These are phyloP conservation scores for Euphrasia confusa DNA, from an alignment of 257 asterid species.

Conservation along the genomic window DNA sequence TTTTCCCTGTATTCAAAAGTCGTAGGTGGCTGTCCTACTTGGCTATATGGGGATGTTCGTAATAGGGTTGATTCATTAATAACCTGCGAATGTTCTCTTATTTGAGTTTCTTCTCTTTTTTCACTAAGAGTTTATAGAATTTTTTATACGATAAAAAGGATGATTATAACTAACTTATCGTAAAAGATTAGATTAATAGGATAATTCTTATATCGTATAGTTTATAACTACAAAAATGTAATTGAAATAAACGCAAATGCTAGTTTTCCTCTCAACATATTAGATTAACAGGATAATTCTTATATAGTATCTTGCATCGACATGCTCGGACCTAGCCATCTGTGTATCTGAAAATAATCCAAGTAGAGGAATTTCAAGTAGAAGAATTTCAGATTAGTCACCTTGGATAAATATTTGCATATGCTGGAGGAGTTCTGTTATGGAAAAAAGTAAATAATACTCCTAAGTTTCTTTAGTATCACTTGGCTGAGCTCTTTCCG, in stretches of 20 bases:
- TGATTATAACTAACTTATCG: constrained; percentile 3
- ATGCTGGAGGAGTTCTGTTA: not conserved
- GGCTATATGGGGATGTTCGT: constrained; percentile 8
- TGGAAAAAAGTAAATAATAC: no score
- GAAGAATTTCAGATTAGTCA: not conserved
- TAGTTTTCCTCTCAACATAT: not conserved
- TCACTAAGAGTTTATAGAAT: not conserved
- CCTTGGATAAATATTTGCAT: not conserved
- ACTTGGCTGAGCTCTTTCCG: no score
- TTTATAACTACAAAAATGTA: not conserved
- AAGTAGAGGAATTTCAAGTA: not conserved
- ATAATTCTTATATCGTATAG: not conserved
- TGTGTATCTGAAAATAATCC: not conserved
- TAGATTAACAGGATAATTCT: not conserved
- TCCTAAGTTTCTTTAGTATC: no score
- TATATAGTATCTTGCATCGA: not conserved
- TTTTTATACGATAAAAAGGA: not conserved
- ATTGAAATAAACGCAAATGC: constrained; percentile 5
- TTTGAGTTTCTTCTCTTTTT: constrained; percentile 2
- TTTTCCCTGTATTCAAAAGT: constrained; percentile 4
- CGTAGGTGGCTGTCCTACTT: constrained; percentile 2
- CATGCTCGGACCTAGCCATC: constrained; percentile 13
- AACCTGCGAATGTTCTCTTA: not conserved
- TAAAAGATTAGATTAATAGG: not conserved
- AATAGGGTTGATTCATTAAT: not conserved